These are phyloP conservation scores for Exophiala alcalophila DNA, from an alignment of 2,329 filamentous ascomycete species.

Conservation along the genomic window DNA sequence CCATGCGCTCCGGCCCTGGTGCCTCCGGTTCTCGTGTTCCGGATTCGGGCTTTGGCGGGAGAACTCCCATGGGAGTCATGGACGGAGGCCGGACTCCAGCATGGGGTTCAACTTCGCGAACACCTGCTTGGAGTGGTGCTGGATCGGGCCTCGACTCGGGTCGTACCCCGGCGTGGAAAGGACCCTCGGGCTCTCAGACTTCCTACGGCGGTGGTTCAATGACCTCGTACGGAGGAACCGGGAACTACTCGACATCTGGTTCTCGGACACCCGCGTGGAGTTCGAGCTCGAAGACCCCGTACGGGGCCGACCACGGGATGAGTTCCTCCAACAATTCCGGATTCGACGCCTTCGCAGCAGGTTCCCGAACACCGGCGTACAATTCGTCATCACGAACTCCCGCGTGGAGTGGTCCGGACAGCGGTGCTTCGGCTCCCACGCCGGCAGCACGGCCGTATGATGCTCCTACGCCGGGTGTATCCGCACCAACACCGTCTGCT, in stretches of 20 bases:
- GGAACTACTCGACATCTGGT: conserved; percentile 41
- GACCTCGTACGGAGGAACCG: conserved; percentile 70
- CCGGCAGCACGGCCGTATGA: conserved; percentile 56
- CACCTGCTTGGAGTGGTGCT: conserved; percentile 31
- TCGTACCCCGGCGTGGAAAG: conserved; percentile 56
- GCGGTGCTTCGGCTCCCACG: conserved; percentile 32
- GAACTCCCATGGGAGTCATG: conserved; percentile 63
- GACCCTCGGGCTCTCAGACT: conserved; percentile 54
- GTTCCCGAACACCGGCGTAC: conserved; percentile 77
- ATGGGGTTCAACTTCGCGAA: conserved; percentile 61
- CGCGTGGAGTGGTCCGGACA: conserved; percentile 38
- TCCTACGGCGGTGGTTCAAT: conserved; percentile 61
- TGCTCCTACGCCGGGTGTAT: conserved; percentile 68
- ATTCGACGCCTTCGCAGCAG: conserved; percentile 64
- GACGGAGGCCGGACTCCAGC: conserved; percentile 70
- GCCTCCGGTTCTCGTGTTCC: conserved; percentile 41
- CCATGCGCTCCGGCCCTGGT: conserved; percentile 25
- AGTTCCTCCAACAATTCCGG: conserved; percentile 67
- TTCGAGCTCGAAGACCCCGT: conserved; percentile 70
- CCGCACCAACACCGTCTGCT: conserved; percentile 67
- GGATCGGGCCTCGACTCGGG: conserved; percentile 33
- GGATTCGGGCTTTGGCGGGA: conserved; percentile 61
- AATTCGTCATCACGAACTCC: conserved; percentile 52
- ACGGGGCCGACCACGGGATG: conserved; percentile 47
- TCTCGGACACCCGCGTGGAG: conserved; percentile 70